Evolutionary conservation across 768 basidiomycete species (phyloP).

Genomic region (Calocera viscosa): DNA sequence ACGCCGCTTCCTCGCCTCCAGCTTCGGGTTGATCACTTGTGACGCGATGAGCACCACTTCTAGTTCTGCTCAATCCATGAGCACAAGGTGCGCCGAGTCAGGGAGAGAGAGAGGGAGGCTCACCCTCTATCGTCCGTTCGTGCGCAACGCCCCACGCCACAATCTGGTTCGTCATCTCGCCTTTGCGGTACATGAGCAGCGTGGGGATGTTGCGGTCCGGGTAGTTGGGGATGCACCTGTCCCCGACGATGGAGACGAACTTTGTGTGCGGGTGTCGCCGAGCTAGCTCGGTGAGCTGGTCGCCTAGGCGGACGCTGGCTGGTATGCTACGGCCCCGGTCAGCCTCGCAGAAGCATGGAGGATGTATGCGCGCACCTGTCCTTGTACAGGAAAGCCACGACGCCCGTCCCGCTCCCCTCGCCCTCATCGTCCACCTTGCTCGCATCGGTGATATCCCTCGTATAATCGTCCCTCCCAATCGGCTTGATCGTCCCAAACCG

Average conservation of each 20-base stretch:
- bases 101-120: constrained; percentile 12
- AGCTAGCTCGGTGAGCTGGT: constrained; percentile 60
- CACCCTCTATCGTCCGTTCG: constrained; percentile 69
- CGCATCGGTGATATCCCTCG: constrained; percentile 86
- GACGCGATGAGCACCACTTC: constrained; percentile 56
- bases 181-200: constrained; percentile 81
- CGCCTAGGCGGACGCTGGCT: constrained; percentile 61
- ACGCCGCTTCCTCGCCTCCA: constrained; percentile 17
- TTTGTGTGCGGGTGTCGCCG: constrained; percentile 80
- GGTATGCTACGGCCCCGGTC: constrained; percentile 43
- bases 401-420: constrained; percentile 68
- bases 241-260: constrained; percentile 88
- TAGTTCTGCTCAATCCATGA: constrained; percentile 39
- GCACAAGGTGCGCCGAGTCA: constrained; percentile 2
- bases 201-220: constrained; percentile 86
- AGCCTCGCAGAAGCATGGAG: neutral
- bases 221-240: constrained; percentile 92
- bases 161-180: constrained; percentile 79
- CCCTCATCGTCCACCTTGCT: constrained; percentile 58
- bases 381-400: constrained; percentile 90
- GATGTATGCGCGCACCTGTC: constrained; percentile 54
- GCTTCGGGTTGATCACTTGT: constrained; percentile 46
- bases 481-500: constrained; percentile 78
- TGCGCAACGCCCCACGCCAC: constrained; percentile 71
- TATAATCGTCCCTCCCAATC: constrained; percentile 87